Conservation (phyloP, 2,329 filamentous ascomycete genomes). For the Dactylellina cionopaga region DNA sequence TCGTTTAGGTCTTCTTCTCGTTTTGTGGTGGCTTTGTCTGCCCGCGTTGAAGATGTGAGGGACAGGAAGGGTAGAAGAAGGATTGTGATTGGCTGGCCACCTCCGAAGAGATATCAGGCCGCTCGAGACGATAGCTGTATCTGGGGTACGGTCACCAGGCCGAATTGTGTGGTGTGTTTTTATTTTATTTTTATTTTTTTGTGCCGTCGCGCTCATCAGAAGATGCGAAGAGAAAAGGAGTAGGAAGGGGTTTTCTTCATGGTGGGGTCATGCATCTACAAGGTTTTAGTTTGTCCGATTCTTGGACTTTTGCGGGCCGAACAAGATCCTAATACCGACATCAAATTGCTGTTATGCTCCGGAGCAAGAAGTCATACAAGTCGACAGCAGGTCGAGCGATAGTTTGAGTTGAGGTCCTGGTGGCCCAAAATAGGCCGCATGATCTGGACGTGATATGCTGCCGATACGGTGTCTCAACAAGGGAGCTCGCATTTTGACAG, state of each 20-base stretch:
- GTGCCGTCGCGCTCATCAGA: slow-evolving; percentile 7
- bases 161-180: slow-evolving; percentile 10
- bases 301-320: slow-evolving; percentile 36
- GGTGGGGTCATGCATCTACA: slow-evolving; percentile 44
- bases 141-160: slow-evolving; percentile 43
- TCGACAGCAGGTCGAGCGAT: no score
- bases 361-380: no score
- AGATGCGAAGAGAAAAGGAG: neutral
- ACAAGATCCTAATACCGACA: slow-evolving; percentile 9
- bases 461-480: no score
- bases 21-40: neutral
- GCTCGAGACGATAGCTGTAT: slow-evolving; percentile 47
- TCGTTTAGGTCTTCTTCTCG: neutral
- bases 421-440: slow-evolving; percentile 19
- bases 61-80: neutral
- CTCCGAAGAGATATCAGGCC: slow-evolving; percentile 14
- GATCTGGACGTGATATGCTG: no score
- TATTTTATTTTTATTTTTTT: neutral
- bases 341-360: no score
- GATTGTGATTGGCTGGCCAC: slow-evolving; percentile 40
- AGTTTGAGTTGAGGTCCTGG: no score
- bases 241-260: neutral
- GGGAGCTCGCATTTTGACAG: neutral
- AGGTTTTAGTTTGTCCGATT: slow-evolving; percentile 41
- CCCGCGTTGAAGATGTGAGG: slow-evolving; percentile 10